A percentile compares a stretch with the other conserved stretches of the same genome.
Evolutionary conservation across 129 eudicot species (phyloP).

Genomic region (Scalesia atractyloides): DNA sequence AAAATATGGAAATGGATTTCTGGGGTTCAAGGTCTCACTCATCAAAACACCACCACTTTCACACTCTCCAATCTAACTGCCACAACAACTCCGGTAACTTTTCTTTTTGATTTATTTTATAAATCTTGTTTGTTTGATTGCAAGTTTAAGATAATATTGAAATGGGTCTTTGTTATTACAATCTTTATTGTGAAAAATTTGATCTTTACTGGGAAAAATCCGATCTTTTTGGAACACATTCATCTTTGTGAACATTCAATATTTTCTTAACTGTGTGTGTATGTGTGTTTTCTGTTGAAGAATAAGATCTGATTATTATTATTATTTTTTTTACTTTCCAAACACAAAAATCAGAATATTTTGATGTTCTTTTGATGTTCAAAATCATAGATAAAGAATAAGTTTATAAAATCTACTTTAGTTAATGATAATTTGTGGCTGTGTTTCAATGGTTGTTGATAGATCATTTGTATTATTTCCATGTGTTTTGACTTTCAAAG

Average conservation of each 20-base stretch:
- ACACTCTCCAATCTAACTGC: constrained; percentile 39
- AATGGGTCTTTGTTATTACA: constrained; percentile 23
- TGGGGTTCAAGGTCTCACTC: constrained; percentile 67
- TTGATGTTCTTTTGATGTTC: constrained; percentile 5
- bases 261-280: constrained; percentile 21
- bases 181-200: constrained; percentile 12
- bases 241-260: constrained; percentile 29
- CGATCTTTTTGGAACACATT: constrained; percentile 28
- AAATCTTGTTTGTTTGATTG: constrained; percentile 10
- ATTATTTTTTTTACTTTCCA: constrained; percentile 18
- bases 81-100: constrained; percentile 46
- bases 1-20: constrained; percentile 62
- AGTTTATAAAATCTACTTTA: background rate
- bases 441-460: constrained; percentile 26
- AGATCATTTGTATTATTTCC: constrained; percentile 10
- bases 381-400: constrained; percentile 12
- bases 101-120: background rate
- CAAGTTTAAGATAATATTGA: constrained; percentile 9
- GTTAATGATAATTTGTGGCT: background rate
- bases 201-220: constrained; percentile 7
- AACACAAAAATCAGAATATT: constrained; percentile 4
- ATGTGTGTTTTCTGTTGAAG: constrained; percentile 22
- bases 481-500: constrained; percentile 17
- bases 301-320: constrained; percentile 35
- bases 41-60: constrained; percentile 42